Percentiles rank a stretch among this genome's conserved stretches.
Conservation (phyloP, 495 filamentous ascomycete genomes). For the Aspergillus cristatus region DNA sequence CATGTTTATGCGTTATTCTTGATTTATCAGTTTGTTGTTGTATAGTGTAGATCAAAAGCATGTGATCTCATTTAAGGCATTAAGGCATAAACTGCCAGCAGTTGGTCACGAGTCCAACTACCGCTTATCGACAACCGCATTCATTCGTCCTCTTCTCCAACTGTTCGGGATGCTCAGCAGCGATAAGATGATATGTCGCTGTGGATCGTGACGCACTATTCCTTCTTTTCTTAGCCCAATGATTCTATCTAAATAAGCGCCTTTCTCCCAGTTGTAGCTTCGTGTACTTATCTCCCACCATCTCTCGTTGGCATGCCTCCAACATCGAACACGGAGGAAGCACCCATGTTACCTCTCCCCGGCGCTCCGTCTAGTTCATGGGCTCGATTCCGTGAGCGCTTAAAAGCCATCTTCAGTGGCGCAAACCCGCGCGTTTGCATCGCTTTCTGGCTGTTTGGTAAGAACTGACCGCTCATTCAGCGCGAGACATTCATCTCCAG, state of each 20-base stretch:
- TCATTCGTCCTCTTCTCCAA: neutral
- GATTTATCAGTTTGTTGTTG: neutral
- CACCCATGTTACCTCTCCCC: conserved; percentile 54
- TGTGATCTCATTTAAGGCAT: too few relatives aligned
- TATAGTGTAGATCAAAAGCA: too few relatives aligned
- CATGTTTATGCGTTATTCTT: neutral
- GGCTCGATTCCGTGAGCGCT: conserved; percentile 54
- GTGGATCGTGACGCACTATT: too few relatives aligned
- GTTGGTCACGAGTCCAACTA: neutral
- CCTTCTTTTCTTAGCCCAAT: too few relatives aligned
- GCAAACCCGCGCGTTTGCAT: conserved; percentile 63
- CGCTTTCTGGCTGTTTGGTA: conserved; percentile 93
- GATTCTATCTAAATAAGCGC: too few relatives aligned
- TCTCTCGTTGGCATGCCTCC: conserved; percentile 12
- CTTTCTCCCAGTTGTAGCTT: conserved; percentile 7
- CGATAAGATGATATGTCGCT: too few relatives aligned
- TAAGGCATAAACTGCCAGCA: too few relatives aligned
- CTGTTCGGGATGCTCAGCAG: neutral
- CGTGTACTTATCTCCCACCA: neutral
- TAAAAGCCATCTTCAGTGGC: conserved; percentile 54
- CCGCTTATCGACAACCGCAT: neutral
- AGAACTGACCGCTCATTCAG: conserved; percentile 6
- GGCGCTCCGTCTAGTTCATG: conserved; percentile 68
- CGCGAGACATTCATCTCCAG: neutral
- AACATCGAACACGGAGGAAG: conserved; percentile 9